These are phyloP conservation scores for Pterothamnion heteromorphum DNA, from an alignment of 31 red algal species.

Conservation along the genomic window DNA sequence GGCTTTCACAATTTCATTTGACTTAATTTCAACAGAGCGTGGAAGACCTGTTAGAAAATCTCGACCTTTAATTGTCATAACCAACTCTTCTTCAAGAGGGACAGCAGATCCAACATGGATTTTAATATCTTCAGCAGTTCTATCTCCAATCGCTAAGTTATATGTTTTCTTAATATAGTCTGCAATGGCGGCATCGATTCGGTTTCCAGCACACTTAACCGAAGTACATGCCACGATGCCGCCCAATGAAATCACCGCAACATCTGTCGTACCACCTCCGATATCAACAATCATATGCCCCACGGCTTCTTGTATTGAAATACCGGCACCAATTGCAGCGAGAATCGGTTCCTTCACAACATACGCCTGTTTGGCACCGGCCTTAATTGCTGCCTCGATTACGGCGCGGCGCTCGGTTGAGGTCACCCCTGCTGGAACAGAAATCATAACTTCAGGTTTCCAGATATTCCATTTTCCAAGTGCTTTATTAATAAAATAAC, in stretches of 20 bases:
- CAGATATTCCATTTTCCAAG: background rate
- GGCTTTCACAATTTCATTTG: conserved; percentile 11
- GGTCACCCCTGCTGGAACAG: conserved; percentile 43
- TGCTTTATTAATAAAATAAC: background rate
- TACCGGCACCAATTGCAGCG: conserved; percentile 36
- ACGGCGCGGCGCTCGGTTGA: conserved; percentile 27
- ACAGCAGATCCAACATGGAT: background rate
- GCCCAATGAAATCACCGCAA: conserved; percentile 22
- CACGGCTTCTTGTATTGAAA: conserved; percentile 2
- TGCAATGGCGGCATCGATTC: conserved; percentile 21
- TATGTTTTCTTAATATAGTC: conserved; percentile 5
- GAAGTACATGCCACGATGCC: conserved; percentile 20
- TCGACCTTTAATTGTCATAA: conserved; percentile 22
- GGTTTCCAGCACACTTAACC: conserved; percentile 7
- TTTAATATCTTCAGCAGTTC: conserved; percentile 46
- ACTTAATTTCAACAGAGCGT: conserved; percentile 1
- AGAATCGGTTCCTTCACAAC: conserved; percentile 33
- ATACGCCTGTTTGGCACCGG: conserved; percentile 22
- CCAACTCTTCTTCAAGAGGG: background rate
- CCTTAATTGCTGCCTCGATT: conserved; percentile 25
- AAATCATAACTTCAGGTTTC: conserved; percentile 11
- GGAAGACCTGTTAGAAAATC: conserved; percentile 27
- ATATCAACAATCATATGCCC: conserved; percentile 51
- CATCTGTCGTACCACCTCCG: conserved; percentile 46
- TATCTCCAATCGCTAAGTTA: conserved; percentile 23